Evolutionary conservation across 176 grass and related monocot genomes (phyloP), one percentile per base, ranked within the genome.

Genomic region (Bolboschoenus planiculmis): DNA sequence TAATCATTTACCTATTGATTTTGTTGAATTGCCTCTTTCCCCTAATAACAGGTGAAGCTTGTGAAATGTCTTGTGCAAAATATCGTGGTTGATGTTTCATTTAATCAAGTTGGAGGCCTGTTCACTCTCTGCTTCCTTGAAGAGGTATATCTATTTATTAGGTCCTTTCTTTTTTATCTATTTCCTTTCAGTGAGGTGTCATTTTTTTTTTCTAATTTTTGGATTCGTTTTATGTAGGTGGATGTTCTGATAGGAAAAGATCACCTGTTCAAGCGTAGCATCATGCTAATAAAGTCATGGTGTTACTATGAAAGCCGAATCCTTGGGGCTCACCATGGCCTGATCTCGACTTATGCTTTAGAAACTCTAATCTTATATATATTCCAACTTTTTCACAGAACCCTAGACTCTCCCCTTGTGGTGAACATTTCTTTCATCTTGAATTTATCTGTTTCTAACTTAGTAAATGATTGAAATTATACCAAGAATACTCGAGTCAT

Each of bases 291-390:
- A 81, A 98, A 98, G 86, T 78, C 88, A 44, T 98, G 92, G 92
- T 98, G 96, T 81, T 95, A 95, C 83, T 98, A 98, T 20, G 96
- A 98, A 88, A 95, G 92, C 51, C 96, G 92, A 50, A 95, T 98
- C 81, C 96, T 98, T 84, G 96, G 96, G 65, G 96, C 96, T 66
- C 89, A 98, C 61, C 87, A 98, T 90, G 96, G 90, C 82, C 82
- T 95, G 83, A 90, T 98, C 73, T 98, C 96, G 31, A 98, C 96
- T 10, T 95, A 98, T 81, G 96, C 96, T 7, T 93, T 98, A 85
- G 96, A 98, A 81, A 91, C 59, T 80, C 85, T 98, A 37, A 87
- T 98, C 5, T 40, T 98, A 36, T 95, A 91, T 71, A 85, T 98
- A 64, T 88, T 98, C 57, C 92, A 90, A 90, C 67, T 95, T 78